Conservation (phyloP, 2,329 filamentous ascomycete genomes). For the Epichloe festucae region DNA sequence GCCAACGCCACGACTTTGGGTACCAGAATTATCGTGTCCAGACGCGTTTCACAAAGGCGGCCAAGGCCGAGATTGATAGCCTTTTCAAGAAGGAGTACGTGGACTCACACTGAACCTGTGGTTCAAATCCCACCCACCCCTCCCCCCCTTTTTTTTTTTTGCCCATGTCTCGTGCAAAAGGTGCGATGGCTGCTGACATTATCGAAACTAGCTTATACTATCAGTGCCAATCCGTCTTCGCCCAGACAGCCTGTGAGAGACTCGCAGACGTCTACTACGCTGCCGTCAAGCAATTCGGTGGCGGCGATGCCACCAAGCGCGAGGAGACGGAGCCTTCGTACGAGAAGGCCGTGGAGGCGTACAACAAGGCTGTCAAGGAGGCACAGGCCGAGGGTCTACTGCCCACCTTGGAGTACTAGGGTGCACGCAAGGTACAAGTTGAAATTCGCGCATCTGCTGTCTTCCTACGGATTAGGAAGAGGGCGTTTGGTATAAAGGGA, state of each 20-base stretch:
- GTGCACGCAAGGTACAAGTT: background rate
- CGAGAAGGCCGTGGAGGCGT: slow-evolving; percentile 21
- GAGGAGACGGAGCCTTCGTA: slow-evolving; percentile 19
- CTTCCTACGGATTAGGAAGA: no score
- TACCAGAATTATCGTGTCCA: slow-evolving; percentile 40
- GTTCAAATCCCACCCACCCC: no score
- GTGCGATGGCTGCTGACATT: no score
- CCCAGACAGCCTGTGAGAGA: slow-evolving; percentile 15
- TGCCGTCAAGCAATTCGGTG: slow-evolving; percentile 25
- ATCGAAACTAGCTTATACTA: slow-evolving; percentile 19
- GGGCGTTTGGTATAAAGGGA: no score
- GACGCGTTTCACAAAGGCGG: slow-evolving; percentile 28
- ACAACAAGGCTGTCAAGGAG: slow-evolving; percentile 22
- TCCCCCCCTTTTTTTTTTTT: background rate
- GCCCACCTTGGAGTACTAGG: slow-evolving; percentile 8
- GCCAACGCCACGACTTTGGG: slow-evolving; percentile 44
- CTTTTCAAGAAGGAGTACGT: slow-evolving; percentile 35
- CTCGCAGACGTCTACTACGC: slow-evolving; percentile 29
- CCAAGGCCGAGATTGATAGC: slow-evolving; percentile 31
- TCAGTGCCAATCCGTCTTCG: slow-evolving; percentile 18
- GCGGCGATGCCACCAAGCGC: slow-evolving; percentile 17
- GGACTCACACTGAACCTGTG: no score
- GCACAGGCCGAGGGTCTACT: slow-evolving; percentile 22
- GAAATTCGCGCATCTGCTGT: background rate
- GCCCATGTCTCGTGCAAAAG: no score